Base-by-base conservation (phyloP, 805 yeast genomes). In the Candida pseudoglaebosa region DNA sequence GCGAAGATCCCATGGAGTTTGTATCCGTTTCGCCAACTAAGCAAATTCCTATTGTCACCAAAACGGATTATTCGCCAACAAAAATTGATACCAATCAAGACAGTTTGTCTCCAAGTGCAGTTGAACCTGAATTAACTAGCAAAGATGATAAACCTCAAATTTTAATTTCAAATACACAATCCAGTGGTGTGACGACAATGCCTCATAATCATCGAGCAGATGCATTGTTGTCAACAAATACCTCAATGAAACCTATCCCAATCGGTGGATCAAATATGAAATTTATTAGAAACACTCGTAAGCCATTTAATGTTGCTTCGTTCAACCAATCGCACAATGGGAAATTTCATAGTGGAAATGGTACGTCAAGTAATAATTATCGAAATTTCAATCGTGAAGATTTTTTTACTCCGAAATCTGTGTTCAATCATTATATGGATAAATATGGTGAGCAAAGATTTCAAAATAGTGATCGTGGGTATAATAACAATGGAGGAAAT, bases 321-420 rank as follows among this genome's bases (percentile, higher is more conserved):
- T 81, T 75, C 50, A 71, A 49, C 43, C 63, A 56, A 36, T 44
- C 56, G 17, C 43, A 54, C 26, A 45, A 45, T 19, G 35, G 34
- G 9, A 43, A 18, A 24, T 41, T 18, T 18, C 40, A 41, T 43
- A 43, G 41, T 31, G 38, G 30, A 17, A 38, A 37, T 28, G 32
- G 31, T 7, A 20, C 12, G 14, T 26, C 34, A n/a, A 36, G 19
- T 34, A 28, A 28, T 30, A 38, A 32, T 28, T 22, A 44, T 28
- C 48, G 45, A 34, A 61, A 56, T 36, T 81, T 75, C 50, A 77
- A 77, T 47, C 70, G 91, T 37, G 82, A 80, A 49, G 91, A 84
- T 53, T 81, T 73, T 48, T 84, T 83, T 55, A 84, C 93, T 3
- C 93, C 93, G 2, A 84, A 83, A 39, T 78, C 89, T 18, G 82